phyloP scores from a whole-genome alignment of 163 green algal species.

The Prototheca cutis region DNA sequence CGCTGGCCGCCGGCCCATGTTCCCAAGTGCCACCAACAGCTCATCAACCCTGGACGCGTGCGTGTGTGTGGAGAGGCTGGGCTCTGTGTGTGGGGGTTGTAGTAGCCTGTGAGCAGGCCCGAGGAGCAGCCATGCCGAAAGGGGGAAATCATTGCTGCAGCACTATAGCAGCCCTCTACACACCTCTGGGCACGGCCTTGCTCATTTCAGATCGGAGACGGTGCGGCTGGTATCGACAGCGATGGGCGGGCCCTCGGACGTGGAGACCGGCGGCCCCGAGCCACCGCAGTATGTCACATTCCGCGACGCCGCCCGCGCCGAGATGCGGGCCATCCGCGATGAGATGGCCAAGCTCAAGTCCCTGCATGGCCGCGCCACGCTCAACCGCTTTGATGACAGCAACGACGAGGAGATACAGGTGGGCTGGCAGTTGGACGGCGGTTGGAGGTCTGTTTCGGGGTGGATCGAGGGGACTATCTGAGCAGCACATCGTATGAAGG shows the following conservation, averaged over 20 bases:
- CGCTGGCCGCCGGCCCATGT: conserved; percentile 11
- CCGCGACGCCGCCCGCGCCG: conserved; percentile 22
- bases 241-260: conserved; percentile 19
- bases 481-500: neutral
- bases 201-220: conserved; percentile 19
- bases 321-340: conserved; percentile 46
- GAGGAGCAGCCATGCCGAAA: neutral
- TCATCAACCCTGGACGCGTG: neutral
- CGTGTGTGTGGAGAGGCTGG: neutral
- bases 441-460: neutral
- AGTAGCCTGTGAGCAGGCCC: neutral
- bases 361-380: conserved; percentile 27
- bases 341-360: conserved; percentile 39
- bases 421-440: neutral
- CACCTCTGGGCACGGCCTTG: neutral
- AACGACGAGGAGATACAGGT: conserved; percentile 37
- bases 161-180: too few species aligned
- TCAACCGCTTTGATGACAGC: conserved; percentile 48
- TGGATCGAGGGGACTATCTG: neutral
- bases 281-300: conserved; percentile 40
- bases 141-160: neutral
- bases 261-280: conserved; percentile 18
- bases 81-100: neutral
- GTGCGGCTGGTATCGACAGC: conserved; percentile 22
- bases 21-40: neutral